Base-by-base conservation (phyloP, 2,329 filamentous ascomycete genomes). In the Penicillium sp. region DNA sequence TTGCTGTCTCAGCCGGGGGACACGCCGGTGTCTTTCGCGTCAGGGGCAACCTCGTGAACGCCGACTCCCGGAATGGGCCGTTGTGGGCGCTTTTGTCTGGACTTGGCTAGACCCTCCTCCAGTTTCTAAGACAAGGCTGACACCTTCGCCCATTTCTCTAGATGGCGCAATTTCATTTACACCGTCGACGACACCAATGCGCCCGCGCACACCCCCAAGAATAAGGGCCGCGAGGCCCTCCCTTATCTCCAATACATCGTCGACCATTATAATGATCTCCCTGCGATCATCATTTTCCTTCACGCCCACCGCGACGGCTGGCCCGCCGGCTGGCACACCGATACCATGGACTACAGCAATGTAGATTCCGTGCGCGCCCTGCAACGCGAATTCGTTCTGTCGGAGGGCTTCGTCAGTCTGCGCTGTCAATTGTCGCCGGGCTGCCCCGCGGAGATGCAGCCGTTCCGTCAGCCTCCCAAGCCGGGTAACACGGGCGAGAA, bases 331-430 rank as follows among this genome's bases (percentile, higher is more conserved):
- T 86, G 84, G 84, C 85, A 87, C 73, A 86, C 85, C 68, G 84
- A 86, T 63, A 80, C 82, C 59, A 80, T 81, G 53, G 78, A 83
- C 56, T 81, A 84, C 76, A 83, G 84, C 73, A 82, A 81, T 19
- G 78, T 86, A 16, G 77, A 80, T 3, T 78, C 82, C 4, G 77
- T 87, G 42, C 80, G 78, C 49, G 74, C 76, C 37, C 78, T 87
- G 28, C 80, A 80, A 28, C 70, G 83, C 37, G 75, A 81, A 13
- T 80, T 82, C 59, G 78, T 88, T 3, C 77, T 79, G 43, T 70
- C 78, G 49, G 74, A 79, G 52, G 85, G 85, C 16, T 88, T 86
- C 70, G 81, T 83, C 66, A 88, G 86, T 67, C 76, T 88, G 55
- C 82, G 86, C 54, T 88, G 86, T 55, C 66, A 71, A 59, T 56